A percentile compares a stretch with the other conserved stretches of the same genome.
These are phyloP conservation scores for Acanthamoeba royreba DNA, from an alignment of 208 protist genomes.

Conservation along the genomic window DNA sequence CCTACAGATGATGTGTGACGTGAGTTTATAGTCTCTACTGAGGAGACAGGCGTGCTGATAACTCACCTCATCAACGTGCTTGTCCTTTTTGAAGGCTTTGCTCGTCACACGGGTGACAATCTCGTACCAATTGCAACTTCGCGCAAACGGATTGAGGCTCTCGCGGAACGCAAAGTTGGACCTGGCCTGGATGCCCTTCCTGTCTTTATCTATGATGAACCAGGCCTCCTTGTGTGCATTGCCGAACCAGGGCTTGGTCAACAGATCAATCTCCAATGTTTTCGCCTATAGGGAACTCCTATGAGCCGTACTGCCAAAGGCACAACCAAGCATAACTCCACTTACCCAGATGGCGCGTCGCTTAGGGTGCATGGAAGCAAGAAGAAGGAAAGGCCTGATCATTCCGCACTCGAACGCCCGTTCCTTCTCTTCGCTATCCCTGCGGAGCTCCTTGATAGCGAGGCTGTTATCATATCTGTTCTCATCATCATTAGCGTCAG, in stretches of 20 bases:
- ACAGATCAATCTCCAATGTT: neutral
- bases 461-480: neutral
- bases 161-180: neutral
- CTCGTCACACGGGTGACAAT: neutral
- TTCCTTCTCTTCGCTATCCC: neutral
- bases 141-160: neutral
- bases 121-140: conserved; percentile 11
- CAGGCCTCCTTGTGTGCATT: no score
- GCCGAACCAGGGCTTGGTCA: neutral
- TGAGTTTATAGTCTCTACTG: no score
- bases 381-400: neutral
- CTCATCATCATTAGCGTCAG: neutral
- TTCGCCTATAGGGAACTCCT: neutral
- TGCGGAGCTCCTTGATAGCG: neutral
- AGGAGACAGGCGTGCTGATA: no score
- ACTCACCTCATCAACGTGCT: neutral
- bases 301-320: no score
- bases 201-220: neutral
- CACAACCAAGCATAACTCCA: no score
- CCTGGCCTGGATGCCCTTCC: neutral
- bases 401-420: neutral
- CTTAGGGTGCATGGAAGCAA: neutral
- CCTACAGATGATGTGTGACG: neutral
- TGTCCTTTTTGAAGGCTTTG: neutral
- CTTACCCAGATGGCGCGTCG: neutral